Percentiles rank a stretch among this genome's conserved stretches.
phyloP scores from a whole-genome alignment of 129 eudicot genomes.

The Mikania micrantha region DNA sequence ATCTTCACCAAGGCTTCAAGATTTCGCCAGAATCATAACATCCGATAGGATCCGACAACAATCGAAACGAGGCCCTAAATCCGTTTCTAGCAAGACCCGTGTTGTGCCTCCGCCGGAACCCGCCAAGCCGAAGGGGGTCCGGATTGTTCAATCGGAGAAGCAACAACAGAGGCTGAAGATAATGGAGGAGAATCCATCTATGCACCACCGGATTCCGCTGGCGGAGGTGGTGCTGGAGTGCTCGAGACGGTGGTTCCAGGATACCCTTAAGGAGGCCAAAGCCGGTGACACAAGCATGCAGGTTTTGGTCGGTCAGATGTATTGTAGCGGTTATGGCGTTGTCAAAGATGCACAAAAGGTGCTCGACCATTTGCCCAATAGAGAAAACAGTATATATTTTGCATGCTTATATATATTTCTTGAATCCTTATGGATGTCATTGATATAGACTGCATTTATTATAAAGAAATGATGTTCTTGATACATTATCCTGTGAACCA shows the following conservation, averaged over 20 bases:
- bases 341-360: conserved; percentile 60
- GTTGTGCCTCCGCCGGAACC: conserved; percentile 29
- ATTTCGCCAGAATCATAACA: conserved; percentile 24
- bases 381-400: too few relatives aligned
- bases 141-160: conserved; percentile 21
- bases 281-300: conserved; percentile 74
- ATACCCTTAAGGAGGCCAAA: conserved; percentile 57
- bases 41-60: conserved; percentile 28
- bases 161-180: conserved; percentile 16
- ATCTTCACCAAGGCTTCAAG: conserved; percentile 29
- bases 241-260: conserved; percentile 72
- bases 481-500: background rate
- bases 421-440: background rate
- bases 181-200: conserved; percentile 22
- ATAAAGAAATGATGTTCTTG: background rate
- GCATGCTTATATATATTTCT: too few relatives aligned
- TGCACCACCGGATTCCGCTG: conserved; percentile 46
- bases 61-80: conserved; percentile 25
- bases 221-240: conserved; percentile 66
- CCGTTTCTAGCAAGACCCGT: conserved; percentile 26
- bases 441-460: background rate
- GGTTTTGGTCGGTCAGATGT: conserved; percentile 96
- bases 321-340: conserved; percentile 68
- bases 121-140: conserved; percentile 30
- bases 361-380: conserved; percentile 15